These are phyloP conservation scores for Trichoderma brevicompactum DNA, from an alignment of 2,329 filamentous ascomycete species.

Conservation along the genomic window DNA sequence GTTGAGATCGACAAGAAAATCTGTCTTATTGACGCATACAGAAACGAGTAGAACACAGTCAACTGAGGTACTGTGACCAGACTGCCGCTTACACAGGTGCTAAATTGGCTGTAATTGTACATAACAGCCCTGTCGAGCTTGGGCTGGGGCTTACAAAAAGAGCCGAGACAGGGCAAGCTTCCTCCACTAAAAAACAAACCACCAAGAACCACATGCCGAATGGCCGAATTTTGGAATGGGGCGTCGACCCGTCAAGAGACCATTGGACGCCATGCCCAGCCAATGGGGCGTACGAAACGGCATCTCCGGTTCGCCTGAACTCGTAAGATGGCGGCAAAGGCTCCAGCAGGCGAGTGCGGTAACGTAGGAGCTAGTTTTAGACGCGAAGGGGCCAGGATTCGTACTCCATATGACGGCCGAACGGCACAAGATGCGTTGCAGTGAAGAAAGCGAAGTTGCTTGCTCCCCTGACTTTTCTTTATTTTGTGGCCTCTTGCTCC, in stretches of 20 bases:
- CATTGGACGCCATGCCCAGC: constrained; percentile 26
- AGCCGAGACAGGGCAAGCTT: neutral
- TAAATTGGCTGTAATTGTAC: neutral
- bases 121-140: neutral
- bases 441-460: neutral
- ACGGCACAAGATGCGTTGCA: constrained; percentile 13
- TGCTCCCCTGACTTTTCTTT: constrained; percentile 6
- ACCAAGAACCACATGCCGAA: constrained; percentile 14
- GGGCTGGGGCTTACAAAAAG: constrained; percentile 1
- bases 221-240: constrained; percentile 23
- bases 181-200: neutral
- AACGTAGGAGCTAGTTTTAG: neutral
- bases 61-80: neutral
- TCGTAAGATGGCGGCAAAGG: neutral
- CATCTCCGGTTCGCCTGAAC: constrained; percentile 17
- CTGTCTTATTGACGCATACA: neutral
- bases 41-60: no score
- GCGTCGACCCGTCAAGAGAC: neutral
- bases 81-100: neutral
- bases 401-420: neutral
- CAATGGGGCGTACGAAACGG: constrained; percentile 12
- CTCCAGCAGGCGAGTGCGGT: neutral
- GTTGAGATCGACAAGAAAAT: no score
- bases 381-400: neutral
- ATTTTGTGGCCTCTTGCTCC: constrained; percentile 10